A percentile compares a stretch with the other conserved stretches of the same genome.
Evolutionary conservation across 1,139 yeast genomes (phyloP).

Genomic region (Geotrichum carabidarum): DNA sequence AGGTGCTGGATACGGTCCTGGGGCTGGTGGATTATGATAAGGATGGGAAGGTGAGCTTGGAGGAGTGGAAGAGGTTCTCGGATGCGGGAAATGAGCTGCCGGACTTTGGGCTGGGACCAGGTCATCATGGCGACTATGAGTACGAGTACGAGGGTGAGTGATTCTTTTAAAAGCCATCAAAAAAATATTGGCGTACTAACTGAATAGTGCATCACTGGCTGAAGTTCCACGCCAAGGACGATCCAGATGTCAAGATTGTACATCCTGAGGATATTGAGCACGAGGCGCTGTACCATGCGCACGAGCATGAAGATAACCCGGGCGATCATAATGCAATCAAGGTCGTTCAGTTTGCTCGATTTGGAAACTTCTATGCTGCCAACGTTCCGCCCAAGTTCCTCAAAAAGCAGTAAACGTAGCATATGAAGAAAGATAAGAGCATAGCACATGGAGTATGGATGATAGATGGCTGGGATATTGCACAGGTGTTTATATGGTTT

Average conservation of each 20-base stretch:
- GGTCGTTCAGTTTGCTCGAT: conserved; percentile 37
- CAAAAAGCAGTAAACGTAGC: conserved; percentile 2
- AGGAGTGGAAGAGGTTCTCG: conserved; percentile 69
- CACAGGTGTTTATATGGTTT: too few relatives aligned
- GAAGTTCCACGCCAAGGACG: conserved; percentile 70
- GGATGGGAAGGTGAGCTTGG: conserved; percentile 60
- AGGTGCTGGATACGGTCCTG: conserved; percentile 55
- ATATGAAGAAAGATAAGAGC: not conserved
- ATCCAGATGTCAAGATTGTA: conserved; percentile 72
- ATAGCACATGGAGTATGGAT: not conserved
- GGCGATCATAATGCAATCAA: conserved; percentile 37
- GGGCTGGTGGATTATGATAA: conserved; percentile 56
- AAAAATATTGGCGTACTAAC: conserved; percentile 18
- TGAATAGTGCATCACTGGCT: conserved; percentile 78
- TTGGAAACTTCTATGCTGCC: conserved; percentile 19
- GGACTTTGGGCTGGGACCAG: conserved; percentile 92
- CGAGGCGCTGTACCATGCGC: conserved; percentile 81
- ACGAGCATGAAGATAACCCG: conserved; percentile 63
- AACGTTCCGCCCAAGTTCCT: conserved; percentile 38
- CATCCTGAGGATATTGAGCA: conserved; percentile 91
- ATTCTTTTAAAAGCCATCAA: not conserved
- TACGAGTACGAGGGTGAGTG: conserved; percentile 61
- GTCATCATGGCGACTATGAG: conserved; percentile 94
- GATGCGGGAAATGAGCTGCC: conserved; percentile 69
- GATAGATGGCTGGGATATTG: not conserved